Base-by-base conservation (phyloP, 257 asterid genomes). In the Solanum piurae region DNA sequence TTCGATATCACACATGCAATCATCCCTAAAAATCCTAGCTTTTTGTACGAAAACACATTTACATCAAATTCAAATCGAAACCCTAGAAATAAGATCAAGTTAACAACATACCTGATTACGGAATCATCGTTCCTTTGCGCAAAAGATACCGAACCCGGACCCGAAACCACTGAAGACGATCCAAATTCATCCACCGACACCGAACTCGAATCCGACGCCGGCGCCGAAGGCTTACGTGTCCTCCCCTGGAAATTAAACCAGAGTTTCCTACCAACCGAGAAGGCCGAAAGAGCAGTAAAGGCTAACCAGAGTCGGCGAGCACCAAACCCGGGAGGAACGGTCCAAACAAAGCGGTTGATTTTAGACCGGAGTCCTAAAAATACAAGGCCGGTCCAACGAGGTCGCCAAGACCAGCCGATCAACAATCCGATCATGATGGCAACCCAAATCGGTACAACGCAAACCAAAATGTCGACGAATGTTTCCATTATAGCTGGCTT, bases 321-420 rank as follows among this genome's bases (percentile, higher is more conserved):
- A n/a, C 98, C 99, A 42, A 97, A 88, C 12, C 99, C 99, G 69
- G 98, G 98, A 58, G 98, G 98, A 79, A 91, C 85, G 25, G 99
- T 94, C 99, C 99, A 97, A 18, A 90, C 37, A 66, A 94, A 92
- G 71, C 98, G 95, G 91, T 86, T 86, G 29, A 94, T 89, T 90
- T 95, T 97, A 5, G 99, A 96, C 87, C 98, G 95, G 90, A 95
- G 89, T 2, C 99, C 98, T 20, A 96, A 92, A 87, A 91, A 95
- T 27, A 96, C 87, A 87, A 97, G 88, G 0, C 99, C 98, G 71
- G 97, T 94, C 99, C 98, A 96, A 85, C 98, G 89, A 27, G 99
- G 98, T 89, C 95, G 89, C 99, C 99, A 97, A 11, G 98, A 93
- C 99, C 99, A 97, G 6, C 99, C 99, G 93, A 97, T 96, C 79